Conservation (phyloP, 2,329 filamentous ascomycete species). For the Alternaria dauci region DNA sequence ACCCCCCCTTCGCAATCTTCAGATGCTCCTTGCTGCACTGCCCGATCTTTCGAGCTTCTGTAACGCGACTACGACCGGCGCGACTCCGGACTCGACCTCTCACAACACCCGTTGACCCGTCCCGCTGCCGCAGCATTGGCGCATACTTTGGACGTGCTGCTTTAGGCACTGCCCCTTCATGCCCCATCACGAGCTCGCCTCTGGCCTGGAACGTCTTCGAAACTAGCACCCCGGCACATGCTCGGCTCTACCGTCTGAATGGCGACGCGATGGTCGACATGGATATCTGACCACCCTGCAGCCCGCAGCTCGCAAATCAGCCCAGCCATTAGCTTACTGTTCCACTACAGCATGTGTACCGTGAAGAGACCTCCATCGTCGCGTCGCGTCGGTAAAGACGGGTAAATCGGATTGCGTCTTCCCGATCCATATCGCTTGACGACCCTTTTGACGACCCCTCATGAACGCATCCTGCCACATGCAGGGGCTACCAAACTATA, state of each 20-base stretch:
- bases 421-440: conserved; percentile 9
- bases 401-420: conserved; percentile 14
- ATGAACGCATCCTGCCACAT: conserved; percentile 13
- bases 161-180: conserved; percentile 13
- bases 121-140: conserved; percentile 15
- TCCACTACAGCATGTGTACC: conserved; percentile 6
- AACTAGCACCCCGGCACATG: not conserved
- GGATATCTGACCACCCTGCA: not conserved
- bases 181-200: conserved; percentile 21
- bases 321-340: conserved; percentile 14
- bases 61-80: not conserved
- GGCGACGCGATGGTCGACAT: conserved; percentile 9
- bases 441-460: not conserved
- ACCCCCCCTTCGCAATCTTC: not conserved
- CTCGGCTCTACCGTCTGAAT: not conserved
- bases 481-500: conserved; percentile 18
- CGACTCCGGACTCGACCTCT: conserved; percentile 1
- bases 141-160: not conserved
- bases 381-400: conserved; percentile 18
- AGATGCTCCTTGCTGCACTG: not conserved
- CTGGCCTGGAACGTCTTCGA: conserved; percentile 8
- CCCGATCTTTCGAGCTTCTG: not conserved
- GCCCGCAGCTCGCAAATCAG: conserved; percentile 3
- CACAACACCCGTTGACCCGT: conserved; percentile 13
- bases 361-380: not conserved